A percentile compares a stretch with the other conserved stretches of the same genome.
Conservation (phyloP, 140 eudicot species). For the Cichorium intybus region DNA sequence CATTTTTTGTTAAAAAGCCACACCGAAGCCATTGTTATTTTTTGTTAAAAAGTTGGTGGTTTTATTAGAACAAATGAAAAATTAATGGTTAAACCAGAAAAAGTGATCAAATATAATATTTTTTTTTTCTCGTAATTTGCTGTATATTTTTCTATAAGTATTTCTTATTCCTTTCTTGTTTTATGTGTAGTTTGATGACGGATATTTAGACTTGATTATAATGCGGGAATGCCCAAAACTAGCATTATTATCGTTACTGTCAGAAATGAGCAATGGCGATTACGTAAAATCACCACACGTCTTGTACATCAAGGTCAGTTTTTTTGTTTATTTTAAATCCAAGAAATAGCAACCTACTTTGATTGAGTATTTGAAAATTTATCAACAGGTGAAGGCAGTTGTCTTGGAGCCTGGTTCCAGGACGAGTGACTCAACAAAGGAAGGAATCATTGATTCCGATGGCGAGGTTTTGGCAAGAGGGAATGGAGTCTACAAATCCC, state of each 20-base stretch:
- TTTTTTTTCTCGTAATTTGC: too few species aligned
- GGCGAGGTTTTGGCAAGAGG: constrained; percentile 96
- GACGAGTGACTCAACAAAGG: constrained; percentile 46
- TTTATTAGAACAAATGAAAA: too few species aligned
- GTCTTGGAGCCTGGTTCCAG: constrained; percentile 75
- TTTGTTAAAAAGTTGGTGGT: too few species aligned
- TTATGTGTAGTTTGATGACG: constrained; percentile 79
- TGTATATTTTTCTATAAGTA: too few species aligned
- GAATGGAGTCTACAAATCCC: constrained; percentile 69
- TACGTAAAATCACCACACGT: constrained; percentile 84
- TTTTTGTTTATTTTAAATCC: neutral
- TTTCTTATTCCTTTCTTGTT: neutral
- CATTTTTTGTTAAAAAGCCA: too few species aligned
- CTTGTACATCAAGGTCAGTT: constrained; percentile 64
- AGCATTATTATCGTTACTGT: constrained; percentile 63
- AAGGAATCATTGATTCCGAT: constrained; percentile 79
- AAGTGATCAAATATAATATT: too few species aligned
- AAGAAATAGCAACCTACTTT: neutral
- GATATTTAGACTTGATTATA: constrained; percentile 75
- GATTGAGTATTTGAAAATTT: too few species aligned
- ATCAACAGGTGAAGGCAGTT: constrained; percentile 71
- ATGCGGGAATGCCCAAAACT: constrained; percentile 59
- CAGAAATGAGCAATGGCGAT: constrained; percentile 56
- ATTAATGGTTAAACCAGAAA: too few species aligned
- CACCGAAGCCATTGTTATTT: too few species aligned